These are phyloP conservation scores for Xylariales sp. DNA, from an alignment of 2,329 filamentous ascomycete genomes.

Conservation along the genomic window DNA sequence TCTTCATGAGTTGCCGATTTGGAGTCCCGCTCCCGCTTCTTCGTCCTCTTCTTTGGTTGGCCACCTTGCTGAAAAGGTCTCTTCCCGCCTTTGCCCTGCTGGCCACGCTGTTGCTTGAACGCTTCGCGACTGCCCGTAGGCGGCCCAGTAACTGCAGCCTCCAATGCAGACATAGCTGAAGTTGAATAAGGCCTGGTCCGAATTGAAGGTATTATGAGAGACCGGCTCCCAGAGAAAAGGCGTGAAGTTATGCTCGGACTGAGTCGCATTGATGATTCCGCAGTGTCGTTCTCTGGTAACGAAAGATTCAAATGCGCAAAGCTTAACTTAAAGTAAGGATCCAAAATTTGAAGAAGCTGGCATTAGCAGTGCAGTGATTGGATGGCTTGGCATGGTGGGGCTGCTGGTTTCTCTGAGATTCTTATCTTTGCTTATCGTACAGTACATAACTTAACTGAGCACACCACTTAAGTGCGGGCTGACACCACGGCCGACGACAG, in stretches of 20 bases:
- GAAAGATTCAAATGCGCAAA: no score
- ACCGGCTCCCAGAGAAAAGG: conserved; percentile 7
- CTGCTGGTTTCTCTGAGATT: no score
- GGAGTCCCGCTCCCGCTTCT: conserved; percentile 56
- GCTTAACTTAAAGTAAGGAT: no score
- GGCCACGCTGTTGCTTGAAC: neutral
- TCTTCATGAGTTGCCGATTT: conserved; percentile 62
- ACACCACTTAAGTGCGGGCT: no score
- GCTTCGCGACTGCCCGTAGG: neutral
- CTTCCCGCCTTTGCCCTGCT: conserved; percentile 10
- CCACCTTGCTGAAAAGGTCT: conserved; percentile 13
- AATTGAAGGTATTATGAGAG: conserved; percentile 3
- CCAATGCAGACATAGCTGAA: conserved; percentile 1
- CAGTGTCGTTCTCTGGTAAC: neutral
- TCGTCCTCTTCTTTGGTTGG: conserved; percentile 26
- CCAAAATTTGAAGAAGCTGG: no score
- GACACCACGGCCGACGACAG: no score
- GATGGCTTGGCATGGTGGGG: no score
- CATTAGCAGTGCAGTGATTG: no score
- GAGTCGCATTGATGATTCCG: conserved; percentile 8
- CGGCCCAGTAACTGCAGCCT: neutral
- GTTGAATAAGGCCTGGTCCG: conserved; percentile 1
- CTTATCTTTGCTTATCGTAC: no score
- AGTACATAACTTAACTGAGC: no score
- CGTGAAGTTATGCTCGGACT: neutral